Base-by-base conservation (phyloP, 805 yeast genomes). In the Sugiyamaella boreocaroliniensis region DNA sequence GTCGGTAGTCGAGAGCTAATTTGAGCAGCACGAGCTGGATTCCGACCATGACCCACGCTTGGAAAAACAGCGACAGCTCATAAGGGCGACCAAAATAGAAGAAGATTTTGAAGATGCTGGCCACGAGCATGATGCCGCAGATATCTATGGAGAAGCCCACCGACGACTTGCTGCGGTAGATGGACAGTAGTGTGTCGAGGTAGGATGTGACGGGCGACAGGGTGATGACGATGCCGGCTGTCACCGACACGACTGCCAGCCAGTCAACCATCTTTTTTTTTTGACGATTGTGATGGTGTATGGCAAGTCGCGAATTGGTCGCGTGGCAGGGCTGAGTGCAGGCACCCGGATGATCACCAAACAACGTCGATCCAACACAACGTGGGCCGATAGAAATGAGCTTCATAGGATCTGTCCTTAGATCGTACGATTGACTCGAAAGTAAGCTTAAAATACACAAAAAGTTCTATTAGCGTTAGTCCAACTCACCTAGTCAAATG, bases 81-180 rank as follows among this genome's bases (percentile, higher is more conserved):
- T 83, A 89, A 0, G 96, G 96, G 45, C 83, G 78, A 48, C 87
- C 82, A 56, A 85, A 67, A 71, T 85, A 90, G 71, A 87, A 89
- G 52, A 81, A 80, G 26, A 89, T 82, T 58, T 95, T 74, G 45
- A 89, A 69, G 4, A 82, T 78, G 43, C 89, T 78, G 0, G 96
- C 83, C 57, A 88, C 74, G 56, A 89, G 66, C 96, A 90, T 89
- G 6, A 96, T 87, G 6, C 89, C 90, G 69, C 97, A 90, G 10
- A 90, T 86, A 68, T 90, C 97, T n/a, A 89, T 73, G 4, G 95
- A 85, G 64, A 89, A 89, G 19, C 97, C 97, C 19, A 79, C 73
- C 1, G 92, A 78, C 0, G 89, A 77, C 64, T 82, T 72, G 34
- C 79, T 76, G 46, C 76, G 72, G 61, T 81, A 76, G 12, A 89